A percentile compares a stretch with the other conserved stretches of the same genome.
These are phyloP conservation scores for Camelina neglecta DNA, from an alignment of 345 rosid species.

Conservation along the genomic window DNA sequence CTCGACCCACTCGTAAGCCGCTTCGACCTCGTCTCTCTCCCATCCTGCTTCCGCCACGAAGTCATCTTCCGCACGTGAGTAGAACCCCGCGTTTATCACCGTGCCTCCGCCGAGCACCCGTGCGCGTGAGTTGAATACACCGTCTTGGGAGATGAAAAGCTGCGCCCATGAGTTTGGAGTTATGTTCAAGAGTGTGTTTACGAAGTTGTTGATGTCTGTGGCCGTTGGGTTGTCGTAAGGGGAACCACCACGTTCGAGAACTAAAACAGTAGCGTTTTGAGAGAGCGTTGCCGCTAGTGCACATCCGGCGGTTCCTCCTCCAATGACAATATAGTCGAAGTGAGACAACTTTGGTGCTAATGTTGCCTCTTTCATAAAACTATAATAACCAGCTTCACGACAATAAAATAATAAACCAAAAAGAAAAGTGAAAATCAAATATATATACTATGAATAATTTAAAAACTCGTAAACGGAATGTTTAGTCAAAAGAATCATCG, in stretches of 20 bases:
- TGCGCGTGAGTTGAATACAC: constrained; percentile 65
- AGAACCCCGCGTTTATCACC: constrained; percentile 69
- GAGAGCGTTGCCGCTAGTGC: constrained; percentile 77
- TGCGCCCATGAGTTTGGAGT: constrained; percentile 59
- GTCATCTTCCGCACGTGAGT: constrained; percentile 51
- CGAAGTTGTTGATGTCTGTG: constrained; percentile 52
- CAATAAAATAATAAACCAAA: neutral
- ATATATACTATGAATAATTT: constrained; percentile 10
- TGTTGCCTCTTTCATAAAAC: constrained; percentile 59
- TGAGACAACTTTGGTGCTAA: constrained; percentile 47
- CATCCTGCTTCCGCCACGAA: constrained; percentile 50
- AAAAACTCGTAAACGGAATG: neutral
- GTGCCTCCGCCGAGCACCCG: constrained; percentile 81
- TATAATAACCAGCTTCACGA: constrained; percentile 21
- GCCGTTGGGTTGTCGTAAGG: constrained; percentile 48
- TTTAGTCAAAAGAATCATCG: neutral
- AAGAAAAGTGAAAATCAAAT: neutral
- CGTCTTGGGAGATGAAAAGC: constrained; percentile 69
- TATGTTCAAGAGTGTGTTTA: constrained; percentile 44
- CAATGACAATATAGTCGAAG: constrained; percentile 70
- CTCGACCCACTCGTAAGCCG: constrained; percentile 72
- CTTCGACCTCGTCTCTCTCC: constrained; percentile 49
- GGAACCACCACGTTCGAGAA: constrained; percentile 62
- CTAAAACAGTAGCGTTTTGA: constrained; percentile 51
- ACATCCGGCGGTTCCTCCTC: constrained; percentile 81